Percentiles rank a stretch among this genome's conserved stretches.
Evolutionary conservation across 83 land plant genomes (phyloP).

Genomic region (Larix sibirica): DNA sequence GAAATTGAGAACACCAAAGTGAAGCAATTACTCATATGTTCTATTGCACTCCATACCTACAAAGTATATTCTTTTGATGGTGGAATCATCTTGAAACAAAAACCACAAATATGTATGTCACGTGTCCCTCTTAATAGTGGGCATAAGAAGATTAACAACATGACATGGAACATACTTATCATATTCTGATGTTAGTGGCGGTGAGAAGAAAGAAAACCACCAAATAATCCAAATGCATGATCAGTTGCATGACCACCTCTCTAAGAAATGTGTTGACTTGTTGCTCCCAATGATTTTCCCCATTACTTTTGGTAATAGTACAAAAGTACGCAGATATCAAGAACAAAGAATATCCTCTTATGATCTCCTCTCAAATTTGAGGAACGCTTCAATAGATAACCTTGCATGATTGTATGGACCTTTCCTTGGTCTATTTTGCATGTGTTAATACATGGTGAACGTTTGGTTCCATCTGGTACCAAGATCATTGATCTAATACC

Average conservation of each 20-base stretch:
- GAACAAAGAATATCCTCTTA: conserved; percentile 95
- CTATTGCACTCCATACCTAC: conserved; percentile 79
- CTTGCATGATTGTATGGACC: conserved; percentile 94
- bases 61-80: conserved; percentile 86
- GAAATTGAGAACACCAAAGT: conserved; percentile 78
- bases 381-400: conserved; percentile 89
- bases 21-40: conserved; percentile 88
- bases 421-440: conserved; percentile 95
- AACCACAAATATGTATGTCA: conserved; percentile 94
- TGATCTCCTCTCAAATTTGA: conserved; percentile 90
- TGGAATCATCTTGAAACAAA: conserved; percentile 90
- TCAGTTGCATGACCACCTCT: conserved; percentile 53
- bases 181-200: conserved; percentile 64
- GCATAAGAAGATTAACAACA: conserved; percentile 86
- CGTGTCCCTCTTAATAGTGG: conserved; percentile 96
- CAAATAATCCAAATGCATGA: conserved; percentile 55
- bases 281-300: conserved; percentile 13
- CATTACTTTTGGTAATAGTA: conserved; percentile 62
- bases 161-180: conserved; percentile 92
- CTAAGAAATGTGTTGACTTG: conserved; percentile 44
- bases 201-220: conserved; percentile 80
- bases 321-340: conserved; percentile 89
- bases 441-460: conserved; percentile 87
- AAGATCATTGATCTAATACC: too few species aligned
- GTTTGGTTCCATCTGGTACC: too few species aligned